phyloP scores from a whole-genome alignment of 2,329 filamentous ascomycete species.

The Colletotrichum sp. region DNA sequence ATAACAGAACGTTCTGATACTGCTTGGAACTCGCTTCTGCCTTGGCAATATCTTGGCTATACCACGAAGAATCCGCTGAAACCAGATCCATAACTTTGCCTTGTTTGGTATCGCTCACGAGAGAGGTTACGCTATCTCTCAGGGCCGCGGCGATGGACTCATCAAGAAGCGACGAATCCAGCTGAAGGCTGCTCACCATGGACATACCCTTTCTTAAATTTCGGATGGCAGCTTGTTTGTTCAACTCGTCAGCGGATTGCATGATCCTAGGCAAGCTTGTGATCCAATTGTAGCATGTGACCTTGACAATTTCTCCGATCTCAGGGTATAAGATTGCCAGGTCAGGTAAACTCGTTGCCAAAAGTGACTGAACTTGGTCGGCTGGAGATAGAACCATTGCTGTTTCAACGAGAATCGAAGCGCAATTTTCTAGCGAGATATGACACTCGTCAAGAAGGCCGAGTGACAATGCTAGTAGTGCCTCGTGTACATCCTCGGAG shows the following conservation, averaged over 20 bases:
- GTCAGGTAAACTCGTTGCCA: constrained; percentile 60
- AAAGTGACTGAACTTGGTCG: constrained; percentile 39
- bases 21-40: constrained; percentile 22
- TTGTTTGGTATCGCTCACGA: constrained; percentile 38
- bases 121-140: constrained; percentile 71
- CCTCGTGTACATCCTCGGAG: constrained; percentile 69
- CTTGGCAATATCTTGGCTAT: constrained; percentile 30
- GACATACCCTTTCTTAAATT: constrained; percentile 79
- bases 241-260: constrained; percentile 81
- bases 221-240: constrained; percentile 73
- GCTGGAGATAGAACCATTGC: constrained; percentile 71
- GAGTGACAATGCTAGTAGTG: constrained; percentile 75
- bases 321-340: constrained; percentile 67
- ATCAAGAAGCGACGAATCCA: constrained; percentile 70
- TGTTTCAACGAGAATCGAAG: constrained; percentile 79
- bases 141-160: constrained; percentile 71
- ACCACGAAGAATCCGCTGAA: constrained; percentile 29
- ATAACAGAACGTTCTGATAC: constrained; percentile 68
- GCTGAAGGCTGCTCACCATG: constrained; percentile 66
- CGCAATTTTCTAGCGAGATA: constrained; percentile 71
- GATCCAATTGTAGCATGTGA: constrained; percentile 80
- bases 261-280: constrained; percentile 80
- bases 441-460: constrained; percentile 80
- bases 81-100: constrained; percentile 36
- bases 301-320: constrained; percentile 69